Base-by-base conservation (phyloP, 495 filamentous ascomycete genomes). In the Xylaria cubensis region DNA sequence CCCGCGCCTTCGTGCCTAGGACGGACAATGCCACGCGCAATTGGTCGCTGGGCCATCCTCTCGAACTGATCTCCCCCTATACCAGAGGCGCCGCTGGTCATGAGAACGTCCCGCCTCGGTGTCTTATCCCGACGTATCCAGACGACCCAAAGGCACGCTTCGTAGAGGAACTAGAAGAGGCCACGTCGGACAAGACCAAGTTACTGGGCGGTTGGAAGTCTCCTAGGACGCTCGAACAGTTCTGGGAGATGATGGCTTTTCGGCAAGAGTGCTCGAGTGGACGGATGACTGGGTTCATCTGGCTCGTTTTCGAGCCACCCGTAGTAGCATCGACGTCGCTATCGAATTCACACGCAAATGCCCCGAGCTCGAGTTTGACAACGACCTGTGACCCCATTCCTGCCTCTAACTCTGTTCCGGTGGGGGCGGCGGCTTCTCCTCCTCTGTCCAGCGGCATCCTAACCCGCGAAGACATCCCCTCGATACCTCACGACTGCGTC, bases 181-280 rank as follows among this genome's bases (percentile, higher is more conserved):
- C 95, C 74, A 84, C 92, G 24, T 84, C 89, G 0, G 87, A 86
- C 58, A 82, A 84, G 34, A 76, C 82, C 24, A 83, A 84, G 46
- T 74, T 81, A n/a, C 72, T 83, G 5, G 77, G 79, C 24, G 85
- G 86, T 17, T 99, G 96, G 96, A 91, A 88, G 74, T 94, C 91
- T 74, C 91, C 97, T 21, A 89, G 84, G 74, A 92, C 91, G 0
- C 80, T 98, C 41, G 94, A 95, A 41, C 91, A 95, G 74, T 99
- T 99, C 80, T 99, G 96, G 96, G 96, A 99, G 69, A 91, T 96
- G 89, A 98, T 99, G 96, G 91, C 94, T 17, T 98, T 93, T 77
- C 86, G 96, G 39, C 96, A 98, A 78, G 96, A 99, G 80, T 99
- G 96, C 77, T 95, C 94, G 32, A 91, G 93, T 17, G 96, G 96